Percentiles rank a stretch among this genome's conserved stretches.
phyloP scores from a whole-genome alignment of 768 basidiomycete species.

The Pleurotus citrinopileatus region DNA sequence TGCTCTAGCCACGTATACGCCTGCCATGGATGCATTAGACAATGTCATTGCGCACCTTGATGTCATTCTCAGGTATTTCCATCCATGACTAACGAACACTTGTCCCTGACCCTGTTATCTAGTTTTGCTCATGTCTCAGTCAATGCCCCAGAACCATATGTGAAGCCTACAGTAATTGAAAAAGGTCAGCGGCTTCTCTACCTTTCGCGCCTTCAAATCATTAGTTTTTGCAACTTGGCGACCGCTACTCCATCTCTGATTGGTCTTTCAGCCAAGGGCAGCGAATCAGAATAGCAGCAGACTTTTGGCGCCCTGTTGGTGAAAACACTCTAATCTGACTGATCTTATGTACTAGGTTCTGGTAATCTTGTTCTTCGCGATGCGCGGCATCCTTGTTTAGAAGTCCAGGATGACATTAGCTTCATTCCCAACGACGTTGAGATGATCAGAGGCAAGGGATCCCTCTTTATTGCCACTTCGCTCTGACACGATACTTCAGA shows the following conservation, averaged over 20 bases:
- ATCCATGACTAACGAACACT: background rate
- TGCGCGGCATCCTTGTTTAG: conserved; percentile 93
- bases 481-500: conserved; percentile 33
- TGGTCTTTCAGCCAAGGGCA: too few species aligned
- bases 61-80: conserved; percentile 78
- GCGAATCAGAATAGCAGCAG: too few species aligned
- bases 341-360: conserved; percentile 44
- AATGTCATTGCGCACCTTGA: conserved; percentile 86
- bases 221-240: too few species aligned
- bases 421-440: conserved; percentile 97
- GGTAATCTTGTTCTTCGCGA: conserved; percentile 81
- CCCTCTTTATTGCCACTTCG: background rate
- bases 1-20: conserved; percentile 89
- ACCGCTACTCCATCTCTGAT: too few species aligned
- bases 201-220: background rate
- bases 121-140: conserved; percentile 93
- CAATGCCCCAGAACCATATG: conserved; percentile 82
- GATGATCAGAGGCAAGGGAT: conserved; percentile 78
- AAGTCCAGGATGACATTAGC: conserved; percentile 91
- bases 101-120: background rate
- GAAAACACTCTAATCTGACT: too few species aligned
- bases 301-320: too few species aligned
- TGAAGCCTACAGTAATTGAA: conserved; percentile 78
- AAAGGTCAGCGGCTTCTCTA: conserved; percentile 52
- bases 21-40: conserved; percentile 83